Base-by-base conservation (phyloP, 345 rosid genomes). In the Theobroma cacao region DNA sequence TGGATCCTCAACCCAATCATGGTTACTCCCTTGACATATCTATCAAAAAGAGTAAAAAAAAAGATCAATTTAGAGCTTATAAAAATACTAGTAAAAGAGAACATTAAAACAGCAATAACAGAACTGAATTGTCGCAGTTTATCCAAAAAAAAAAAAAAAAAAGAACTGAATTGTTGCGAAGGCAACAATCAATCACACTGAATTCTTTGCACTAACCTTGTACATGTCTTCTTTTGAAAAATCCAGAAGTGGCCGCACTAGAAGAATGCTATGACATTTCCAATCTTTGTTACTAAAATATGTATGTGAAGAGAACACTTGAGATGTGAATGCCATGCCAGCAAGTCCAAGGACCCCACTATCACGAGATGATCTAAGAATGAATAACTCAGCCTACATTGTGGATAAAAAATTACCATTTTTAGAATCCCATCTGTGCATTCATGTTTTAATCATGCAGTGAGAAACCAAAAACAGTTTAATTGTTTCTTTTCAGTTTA, bases 281-380 rank as follows among this genome's bases (percentile, higher is more conserved):
- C 84, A 78, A 71, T 66, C 84, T 81, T 79, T 72, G 33, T 61
- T 33, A 64, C 74, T 77, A 64, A 80, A 79, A 82, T 85, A 82
- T 28, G 76, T 5, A 41, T 72, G 47, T 7, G 78, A 66, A 28
- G 89, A 76, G 87, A 89, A 92, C 70, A 93, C 76, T 83, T 92
- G 91, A 11, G 96, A 93, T 81, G 88, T 81, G 79, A 92, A 88
- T 64, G 98, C 91, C 87, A 89, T 95, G 65, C 97, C 96, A 53
- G 97, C 94, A 80, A 95, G 98, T 43, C 97, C 99, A 81, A 95
- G 97, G 75, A 95, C 93, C n/a, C 98, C 95, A 33, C 97, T 93
- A 84, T 86, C 85, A 33, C 99, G 97, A 69, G 99, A 95, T 82
- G 94, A 78, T 86, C 99, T 87, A 56, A 93, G 92, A 82, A 95